phyloP scores from a whole-genome alignment of 2,329 filamentous ascomycete species.

The Gnomoniopsis smithogilvyi region DNA sequence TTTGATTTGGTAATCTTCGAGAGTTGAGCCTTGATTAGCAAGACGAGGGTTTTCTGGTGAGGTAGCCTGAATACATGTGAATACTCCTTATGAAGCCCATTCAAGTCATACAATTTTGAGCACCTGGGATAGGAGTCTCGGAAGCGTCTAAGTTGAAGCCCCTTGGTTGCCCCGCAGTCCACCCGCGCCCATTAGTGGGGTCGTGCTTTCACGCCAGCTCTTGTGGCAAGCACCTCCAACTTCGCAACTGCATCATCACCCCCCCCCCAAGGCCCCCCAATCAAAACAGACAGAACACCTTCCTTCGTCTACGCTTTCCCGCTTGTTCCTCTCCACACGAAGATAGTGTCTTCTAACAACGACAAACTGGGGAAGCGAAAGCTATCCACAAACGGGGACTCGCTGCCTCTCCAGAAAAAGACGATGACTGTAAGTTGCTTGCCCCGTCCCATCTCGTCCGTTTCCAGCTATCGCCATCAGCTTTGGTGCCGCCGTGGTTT shows the following conservation, averaged over 20 bases:
- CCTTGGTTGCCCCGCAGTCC: background rate
- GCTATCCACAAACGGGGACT: constrained; percentile 55
- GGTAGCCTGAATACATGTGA: too few relatives aligned
- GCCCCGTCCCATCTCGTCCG: background rate
- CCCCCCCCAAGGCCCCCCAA: background rate
- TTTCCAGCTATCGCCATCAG: background rate
- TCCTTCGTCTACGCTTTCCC: too few relatives aligned
- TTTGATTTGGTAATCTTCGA: too few relatives aligned
- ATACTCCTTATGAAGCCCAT: too few relatives aligned
- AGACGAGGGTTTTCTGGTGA: background rate
- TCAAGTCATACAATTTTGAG: background rate
- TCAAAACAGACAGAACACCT: background rate
- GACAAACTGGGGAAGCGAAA: constrained; percentile 67
- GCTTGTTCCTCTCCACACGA: background rate
- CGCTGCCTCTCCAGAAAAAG: constrained; percentile 54
- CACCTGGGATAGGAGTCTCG: background rate
- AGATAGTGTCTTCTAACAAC: constrained; percentile 17
- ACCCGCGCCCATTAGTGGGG: constrained; percentile 7
- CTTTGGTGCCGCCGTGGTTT: background rate
- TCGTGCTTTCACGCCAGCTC: constrained; percentile 2
- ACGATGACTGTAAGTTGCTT: constrained; percentile 55
- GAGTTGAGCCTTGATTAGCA: background rate
- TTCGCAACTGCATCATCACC: background rate
- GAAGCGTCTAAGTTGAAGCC: too few relatives aligned
- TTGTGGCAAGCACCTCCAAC: constrained; percentile 2